phyloP scores from a whole-genome alignment of 257 asterid species.

The Fraxinus anomala region DNA sequence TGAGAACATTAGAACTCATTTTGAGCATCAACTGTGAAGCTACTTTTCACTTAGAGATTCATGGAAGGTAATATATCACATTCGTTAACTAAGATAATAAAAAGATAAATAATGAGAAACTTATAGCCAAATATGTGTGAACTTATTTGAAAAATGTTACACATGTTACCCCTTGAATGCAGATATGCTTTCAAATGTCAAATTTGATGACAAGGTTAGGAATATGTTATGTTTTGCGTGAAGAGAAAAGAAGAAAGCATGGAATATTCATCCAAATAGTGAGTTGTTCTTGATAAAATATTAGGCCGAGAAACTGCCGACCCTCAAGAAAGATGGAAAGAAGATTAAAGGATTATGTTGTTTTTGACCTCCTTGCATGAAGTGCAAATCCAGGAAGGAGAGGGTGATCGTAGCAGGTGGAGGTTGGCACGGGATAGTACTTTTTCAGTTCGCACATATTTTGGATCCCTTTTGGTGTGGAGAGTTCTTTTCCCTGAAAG shows the following conservation, averaged over 20 bases:
- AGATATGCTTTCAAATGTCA: neutral
- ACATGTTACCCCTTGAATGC: neutral
- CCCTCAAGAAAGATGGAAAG: neutral
- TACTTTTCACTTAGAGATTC: neutral
- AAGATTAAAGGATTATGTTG: too few relatives aligned
- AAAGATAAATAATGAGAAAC: neutral
- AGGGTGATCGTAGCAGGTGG: too few relatives aligned
- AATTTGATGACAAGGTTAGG: neutral
- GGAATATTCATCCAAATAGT: neutral
- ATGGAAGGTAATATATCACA: neutral
- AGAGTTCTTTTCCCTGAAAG: too few relatives aligned
- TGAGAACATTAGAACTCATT: neutral
- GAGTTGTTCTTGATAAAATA: neutral
- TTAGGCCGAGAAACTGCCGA: neutral
- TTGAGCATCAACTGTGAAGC: neutral
- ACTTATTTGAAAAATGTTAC: neutral
- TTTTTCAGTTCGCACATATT: too few relatives aligned
- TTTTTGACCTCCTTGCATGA: too few relatives aligned
- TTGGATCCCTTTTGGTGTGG: too few relatives aligned
- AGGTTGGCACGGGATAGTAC: too few relatives aligned
- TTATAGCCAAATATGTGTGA: neutral
- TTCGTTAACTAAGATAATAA: neutral
- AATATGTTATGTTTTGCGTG: neutral
- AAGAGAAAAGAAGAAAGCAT: neutral
- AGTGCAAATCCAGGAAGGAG: too few relatives aligned